A percentile compares a stretch with the other conserved stretches of the same genome.
Conservation (phyloP, 306 rosid genomes). For the Prinsepia uniflora region DNA sequence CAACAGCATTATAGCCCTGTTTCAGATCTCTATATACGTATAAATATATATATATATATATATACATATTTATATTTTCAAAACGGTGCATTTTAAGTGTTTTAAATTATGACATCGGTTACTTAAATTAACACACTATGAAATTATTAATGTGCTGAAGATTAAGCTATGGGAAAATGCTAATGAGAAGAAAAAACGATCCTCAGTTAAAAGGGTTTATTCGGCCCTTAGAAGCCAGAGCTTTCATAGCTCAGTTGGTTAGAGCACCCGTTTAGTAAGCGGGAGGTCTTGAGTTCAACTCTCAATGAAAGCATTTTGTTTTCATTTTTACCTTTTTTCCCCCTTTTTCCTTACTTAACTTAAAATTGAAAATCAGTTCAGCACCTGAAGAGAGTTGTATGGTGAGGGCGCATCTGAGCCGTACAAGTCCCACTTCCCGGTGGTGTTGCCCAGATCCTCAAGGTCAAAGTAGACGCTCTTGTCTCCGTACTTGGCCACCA, state of each 20-base stretch:
- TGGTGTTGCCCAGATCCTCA: conserved; percentile 91
- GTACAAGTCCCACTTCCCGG: conserved; percentile 97
- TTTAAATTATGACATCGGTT: no score
- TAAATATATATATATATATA: no score
- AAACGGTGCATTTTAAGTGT: no score
- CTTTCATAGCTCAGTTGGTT: conserved; percentile 34
- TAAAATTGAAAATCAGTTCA: not conserved
- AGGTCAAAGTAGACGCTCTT: conserved; percentile 91
- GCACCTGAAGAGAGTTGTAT: conserved; percentile 92
- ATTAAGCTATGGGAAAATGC: no score
- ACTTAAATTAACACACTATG: no score
- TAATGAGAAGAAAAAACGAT: not conserved
- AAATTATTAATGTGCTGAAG: no score
- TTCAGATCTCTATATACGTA: no score
- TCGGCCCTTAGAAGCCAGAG: not conserved
- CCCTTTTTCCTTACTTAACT: no score
- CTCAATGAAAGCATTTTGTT: conserved; percentile 24
- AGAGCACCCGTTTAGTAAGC: conserved; percentile 43
- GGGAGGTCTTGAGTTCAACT: conserved; percentile 40
- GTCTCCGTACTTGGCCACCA: conserved; percentile 93
- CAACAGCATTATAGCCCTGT: no score
- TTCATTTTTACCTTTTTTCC: fast-evolving
- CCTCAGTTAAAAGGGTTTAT: not conserved
- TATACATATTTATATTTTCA: no score
- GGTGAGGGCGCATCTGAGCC: conserved; percentile 98